Conservation (phyloP, 2,329 filamentous ascomycete species). For the Pseudocercospora musae region DNA sequence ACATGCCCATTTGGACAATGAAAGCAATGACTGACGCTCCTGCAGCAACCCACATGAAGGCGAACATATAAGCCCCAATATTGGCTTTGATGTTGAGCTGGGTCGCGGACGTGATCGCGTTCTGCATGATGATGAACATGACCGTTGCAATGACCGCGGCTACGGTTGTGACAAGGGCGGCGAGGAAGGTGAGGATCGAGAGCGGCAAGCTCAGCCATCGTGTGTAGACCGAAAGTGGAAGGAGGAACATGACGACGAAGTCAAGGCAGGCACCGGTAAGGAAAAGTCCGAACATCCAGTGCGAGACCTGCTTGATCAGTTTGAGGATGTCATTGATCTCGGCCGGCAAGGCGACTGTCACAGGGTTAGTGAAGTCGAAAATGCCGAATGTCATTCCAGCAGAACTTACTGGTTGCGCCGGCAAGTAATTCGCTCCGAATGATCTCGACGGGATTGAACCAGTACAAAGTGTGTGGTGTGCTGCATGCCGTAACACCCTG, state of each 20-base stretch:
- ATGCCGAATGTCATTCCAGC: neutral
- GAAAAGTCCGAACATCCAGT: slow-evolving; percentile 89
- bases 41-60: slow-evolving; percentile 83
- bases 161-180: slow-evolving; percentile 64
- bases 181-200: slow-evolving; percentile 63
- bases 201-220: slow-evolving; percentile 63
- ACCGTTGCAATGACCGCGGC: slow-evolving; percentile 74
- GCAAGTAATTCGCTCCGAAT: slow-evolving; percentile 74
- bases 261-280: slow-evolving; percentile 66
- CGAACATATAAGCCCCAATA: slow-evolving; percentile 68
- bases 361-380: neutral
- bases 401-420: slow-evolving; percentile 66
- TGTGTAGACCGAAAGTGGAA: slow-evolving; percentile 52
- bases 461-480: slow-evolving; percentile 67
- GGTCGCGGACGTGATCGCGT: slow-evolving; percentile 66
- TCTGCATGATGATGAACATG: slow-evolving; percentile 77
- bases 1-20: slow-evolving; percentile 67
- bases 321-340: slow-evolving; percentile 70
- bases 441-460: slow-evolving; percentile 87
- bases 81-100: slow-evolving; percentile 66
- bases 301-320: slow-evolving; percentile 70
- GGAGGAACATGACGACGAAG: slow-evolving; percentile 67
- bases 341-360: slow-evolving; percentile 67
- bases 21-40: slow-evolving; percentile 66
- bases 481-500: slow-evolving; percentile 76